Percentiles rank a stretch among this genome's conserved stretches.
Evolutionary conservation across 1,139 yeast genomes (phyloP).

Genomic region (Kodamaea sp.): DNA sequence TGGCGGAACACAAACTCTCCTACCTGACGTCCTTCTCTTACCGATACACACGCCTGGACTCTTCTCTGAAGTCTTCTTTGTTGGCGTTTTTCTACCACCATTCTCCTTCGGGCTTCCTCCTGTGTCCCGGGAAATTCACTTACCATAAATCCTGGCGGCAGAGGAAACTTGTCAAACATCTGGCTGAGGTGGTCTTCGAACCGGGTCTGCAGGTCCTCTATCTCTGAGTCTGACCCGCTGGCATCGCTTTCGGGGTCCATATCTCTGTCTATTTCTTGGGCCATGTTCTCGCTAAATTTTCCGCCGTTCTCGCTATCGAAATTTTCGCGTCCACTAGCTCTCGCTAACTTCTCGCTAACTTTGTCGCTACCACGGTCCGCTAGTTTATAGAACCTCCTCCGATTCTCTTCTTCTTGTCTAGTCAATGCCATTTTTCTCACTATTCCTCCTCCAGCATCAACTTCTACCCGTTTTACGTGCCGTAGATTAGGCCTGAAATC

Average conservation of each 20-base stretch:
- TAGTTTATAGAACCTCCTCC: constrained; percentile 26
- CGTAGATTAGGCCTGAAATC: constrained; percentile 48
- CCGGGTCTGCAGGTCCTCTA: no score
- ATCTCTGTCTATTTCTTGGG: not conserved
- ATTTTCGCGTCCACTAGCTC: no score
- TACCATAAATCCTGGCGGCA: constrained; percentile 67
- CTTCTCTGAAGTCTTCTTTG: constrained; percentile 15
- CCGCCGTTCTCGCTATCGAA: constrained; percentile 1
- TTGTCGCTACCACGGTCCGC: no score
- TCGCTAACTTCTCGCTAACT: constrained; percentile 8
- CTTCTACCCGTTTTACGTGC: constrained; percentile 18
- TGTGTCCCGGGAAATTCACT: constrained; percentile 67
- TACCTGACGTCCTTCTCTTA: constrained; percentile 15
- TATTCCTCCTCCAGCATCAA: constrained; percentile 13
- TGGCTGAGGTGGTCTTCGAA: constrained; percentile 22
- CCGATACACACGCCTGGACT: constrained; percentile 13
- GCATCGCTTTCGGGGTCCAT: constrained; percentile 10
- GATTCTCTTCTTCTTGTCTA: constrained; percentile 30
- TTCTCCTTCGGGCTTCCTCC: constrained; percentile 27
- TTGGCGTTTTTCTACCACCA: constrained; percentile 15
- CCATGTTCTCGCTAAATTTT: constrained; percentile 2
- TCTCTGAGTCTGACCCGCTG: no score
- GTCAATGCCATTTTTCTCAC: constrained; percentile 30
- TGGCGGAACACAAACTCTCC: constrained; percentile 20
- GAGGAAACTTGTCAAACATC: constrained; percentile 47